Base-by-base conservation (phyloP, 2,329 filamentous ascomycete genomes). In the Colletotrichum shisoi region DNA sequence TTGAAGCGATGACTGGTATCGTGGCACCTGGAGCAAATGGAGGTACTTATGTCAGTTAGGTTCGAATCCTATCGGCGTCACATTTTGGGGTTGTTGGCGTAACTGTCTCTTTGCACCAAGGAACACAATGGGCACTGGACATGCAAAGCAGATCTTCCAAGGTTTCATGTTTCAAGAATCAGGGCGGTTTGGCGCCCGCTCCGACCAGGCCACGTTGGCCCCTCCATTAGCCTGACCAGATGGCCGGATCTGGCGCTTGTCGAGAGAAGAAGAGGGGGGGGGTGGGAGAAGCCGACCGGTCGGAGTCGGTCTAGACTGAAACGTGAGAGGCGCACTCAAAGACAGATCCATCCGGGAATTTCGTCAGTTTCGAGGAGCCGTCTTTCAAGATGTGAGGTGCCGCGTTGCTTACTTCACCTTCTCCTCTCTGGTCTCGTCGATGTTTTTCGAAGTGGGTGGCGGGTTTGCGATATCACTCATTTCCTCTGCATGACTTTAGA, bases 121-220 rank as follows among this genome's bases (percentile, higher is more conserved):
- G 45, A 46, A 54, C 39, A 61, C 39, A 49, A n/a, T 34, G 17
- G 54, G 24, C 27, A 60, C 59, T 34, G 17, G 54, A 19, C 27
- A 60, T 65, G 65, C 65, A 60, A 67, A 61, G 64, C 63, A 64
- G 65, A 68, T 67, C 57, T 57, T 53, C 51, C 37, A 39, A 57
- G 52, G 66, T 68, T 68, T 65, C 66, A 68, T 44, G 66, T 68
- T 68, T 67, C 66, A 67, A 31, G 27, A 31, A 31, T 31, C 27
- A 31, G 27, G 46, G 51, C 45, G 46, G 15, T 40, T 49, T 67
- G 66, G 46, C 62, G 66, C 66, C 66, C 62, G 62, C 57, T 68
- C 57, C 49, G 49, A 45, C 65, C 61, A 39, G 65, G 61, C 65
- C 65, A 64, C 54, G 54, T 64, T 64, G 65, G 54, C 65, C 49